Base-by-base conservation (phyloP, 192 early-diverging fungal species). In the Geosiphon pyriformis region DNA sequence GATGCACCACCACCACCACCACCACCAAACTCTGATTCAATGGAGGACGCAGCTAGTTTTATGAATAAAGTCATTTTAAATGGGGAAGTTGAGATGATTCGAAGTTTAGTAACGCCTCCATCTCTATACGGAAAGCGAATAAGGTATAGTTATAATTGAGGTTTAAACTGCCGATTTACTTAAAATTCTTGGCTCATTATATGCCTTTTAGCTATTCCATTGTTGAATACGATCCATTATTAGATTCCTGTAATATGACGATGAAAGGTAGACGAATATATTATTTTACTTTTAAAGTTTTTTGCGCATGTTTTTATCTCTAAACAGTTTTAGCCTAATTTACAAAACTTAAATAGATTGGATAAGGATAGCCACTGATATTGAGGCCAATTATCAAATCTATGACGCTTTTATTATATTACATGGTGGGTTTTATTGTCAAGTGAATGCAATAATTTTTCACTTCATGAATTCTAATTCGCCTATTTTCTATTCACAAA, bases 351-450 rank as follows among this genome's bases (percentile, higher is more conserved):
- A 51, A 68, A 71, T 54, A 56, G 96, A 99, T 74, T 99, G 97
- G 97, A 85, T 93, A 52, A 85, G 93, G 67, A 96, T 99, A 34
- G 94, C 93, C 2, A 90, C 87, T 0, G 97, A 99, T 72, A 92
- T 99, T 70, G 94, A 99, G 75, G 81, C 82, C 63, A 97, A 94
- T 68, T 99, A 99, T 79, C 72, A 88, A 68, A 76, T 87, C 11
- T 98, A 86, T 65, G 97, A 99, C 66, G 91, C 95, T 0, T 99
- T 99, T 70, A 89, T 99, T 61, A 90, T 99, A 25, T 77, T 99
- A 26, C 97, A 99, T 59, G 91, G 65, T 67, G 17, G 32, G 61
- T 63, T 29, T 4, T 29, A 50, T 63, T 3, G 37, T 42, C 6
- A 42, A 42, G 6, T 42, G 6, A 42, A 42, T 42, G 37, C 37